Conservation (phyloP, 306 rosid species). For the Hylodesmum podocarpum region DNA sequence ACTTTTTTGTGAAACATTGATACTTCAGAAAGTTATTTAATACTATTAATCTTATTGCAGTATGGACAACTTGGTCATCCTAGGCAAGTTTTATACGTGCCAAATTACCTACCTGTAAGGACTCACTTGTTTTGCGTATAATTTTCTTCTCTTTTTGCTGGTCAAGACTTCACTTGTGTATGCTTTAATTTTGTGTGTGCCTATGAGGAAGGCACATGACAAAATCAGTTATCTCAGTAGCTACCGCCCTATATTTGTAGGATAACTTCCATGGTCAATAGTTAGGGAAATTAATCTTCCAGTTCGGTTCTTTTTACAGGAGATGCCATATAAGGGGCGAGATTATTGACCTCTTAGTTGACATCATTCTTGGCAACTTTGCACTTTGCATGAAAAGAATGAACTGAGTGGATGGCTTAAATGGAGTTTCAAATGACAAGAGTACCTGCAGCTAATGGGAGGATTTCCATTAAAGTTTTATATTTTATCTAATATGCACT, state of each 20-base stretch:
- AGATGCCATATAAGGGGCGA: conserved; percentile 77
- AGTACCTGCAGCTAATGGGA: conserved; percentile 19
- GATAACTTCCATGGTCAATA: not conserved
- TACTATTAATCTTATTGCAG: conserved; percentile 52
- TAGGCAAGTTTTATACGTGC: conserved; percentile 80
- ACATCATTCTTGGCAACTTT: conserved; percentile 19
- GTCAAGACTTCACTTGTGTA: not conserved
- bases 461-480: conserved; percentile 6
- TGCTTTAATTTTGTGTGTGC: conserved; percentile 15
- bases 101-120: conserved; percentile 82
- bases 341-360: conserved; percentile 55
- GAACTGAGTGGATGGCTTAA: conserved; percentile 15
- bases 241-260: conserved; percentile 1
- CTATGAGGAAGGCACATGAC: not conserved
- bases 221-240: not conserved
- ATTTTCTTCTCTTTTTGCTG: not conserved
- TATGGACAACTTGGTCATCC: conserved; percentile 87
- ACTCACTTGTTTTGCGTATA: conserved; percentile 8
- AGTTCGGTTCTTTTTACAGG: conserved; percentile 46
- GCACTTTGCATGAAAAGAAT: conserved; percentile 31
- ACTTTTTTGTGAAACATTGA: conserved; percentile 15
- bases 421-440: conserved; percentile 19
- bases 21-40: conserved; percentile 13
- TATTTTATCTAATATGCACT: conserved; percentile 37
- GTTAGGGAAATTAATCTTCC: conserved; percentile 9